Evolutionary conservation across 1,139 yeast species (phyloP).

Genomic region (Yamadazyma dushanensis): DNA sequence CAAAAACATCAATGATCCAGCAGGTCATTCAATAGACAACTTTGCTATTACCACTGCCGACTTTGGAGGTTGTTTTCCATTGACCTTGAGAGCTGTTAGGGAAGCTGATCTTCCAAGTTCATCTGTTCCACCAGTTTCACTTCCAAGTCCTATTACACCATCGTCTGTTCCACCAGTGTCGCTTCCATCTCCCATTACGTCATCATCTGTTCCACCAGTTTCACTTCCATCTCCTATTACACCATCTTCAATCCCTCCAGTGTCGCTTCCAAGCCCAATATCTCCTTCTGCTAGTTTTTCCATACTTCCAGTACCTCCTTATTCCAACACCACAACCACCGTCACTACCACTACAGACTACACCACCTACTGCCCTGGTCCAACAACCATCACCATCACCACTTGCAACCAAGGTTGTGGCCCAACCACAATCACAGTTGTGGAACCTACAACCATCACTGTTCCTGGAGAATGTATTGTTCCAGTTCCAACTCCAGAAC

Average conservation of each 20-base stretch:
- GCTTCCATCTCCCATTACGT: background rate
- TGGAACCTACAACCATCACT: conserved; percentile 52
- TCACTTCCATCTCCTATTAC: background rate
- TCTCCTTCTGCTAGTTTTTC: background rate
- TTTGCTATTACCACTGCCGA: background rate
- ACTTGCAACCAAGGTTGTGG: conserved; percentile 29
- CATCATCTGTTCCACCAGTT: background rate
- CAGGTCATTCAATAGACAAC: no score
- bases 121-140: background rate
- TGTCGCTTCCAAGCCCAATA: background rate
- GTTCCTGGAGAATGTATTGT: conserved; percentile 63
- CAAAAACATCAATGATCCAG: background rate
- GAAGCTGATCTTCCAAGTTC: background rate
- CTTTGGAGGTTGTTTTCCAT: background rate
- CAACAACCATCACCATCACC: conserved; percentile 51
- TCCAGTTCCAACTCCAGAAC: conserved; percentile 4
- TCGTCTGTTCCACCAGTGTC: background rate
- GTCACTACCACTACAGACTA: conserved; percentile 31
- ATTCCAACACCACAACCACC: conserved; percentile 24
- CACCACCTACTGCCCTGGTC: conserved; percentile 58
- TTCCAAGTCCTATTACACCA: background rate
- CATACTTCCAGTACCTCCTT: no score
- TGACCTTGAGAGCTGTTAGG: background rate
- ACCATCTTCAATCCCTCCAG: background rate
- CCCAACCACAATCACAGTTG: conserved; percentile 45